Evolutionary conservation across 2,329 filamentous ascomycete species (phyloP), one percentile per base, ranked within the genome.

Genomic region (Diaporthe sp.): DNA sequence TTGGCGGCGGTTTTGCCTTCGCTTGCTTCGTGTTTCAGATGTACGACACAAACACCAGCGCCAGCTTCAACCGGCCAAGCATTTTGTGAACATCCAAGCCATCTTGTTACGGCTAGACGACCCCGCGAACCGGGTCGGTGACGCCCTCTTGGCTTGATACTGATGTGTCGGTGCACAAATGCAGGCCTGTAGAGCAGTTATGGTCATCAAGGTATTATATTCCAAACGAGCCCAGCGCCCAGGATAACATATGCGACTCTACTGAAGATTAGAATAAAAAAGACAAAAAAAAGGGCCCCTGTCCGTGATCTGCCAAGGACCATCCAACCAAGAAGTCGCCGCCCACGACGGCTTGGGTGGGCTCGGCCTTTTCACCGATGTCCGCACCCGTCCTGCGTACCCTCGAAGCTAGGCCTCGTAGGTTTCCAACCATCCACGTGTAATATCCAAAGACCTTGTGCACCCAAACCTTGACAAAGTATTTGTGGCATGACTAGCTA

Each of bases 1-100:
- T 40, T 68, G 64, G 47, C 64, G 64, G 64, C 64, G 47, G 64
- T 68, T 68, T 68, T 68, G 64, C 47, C 47, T 68, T 68, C 33
- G 64, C 45, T 68, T 40, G 45, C 47, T 47, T 54, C n/a, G 47
- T 54, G 64, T 68, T 68, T 68, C 64, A 68, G 47, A 35, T 68
- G 64, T 40, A 54, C n/a, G 22, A 68, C 64, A 54, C 45, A 54
- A 40, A 40, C 47, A 52, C 28, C 22, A 38, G 38, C 47, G 33
- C 64, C 47, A 38, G n/a, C 64, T 40, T 38, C 33, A 40, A n/a
- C n/a, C 30, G 10, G 45, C 64, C 47, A 68, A 68, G 64, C 33
- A 33, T 22, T 15, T 47, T n/a, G 47, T 28, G 22, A 12, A 54
- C 33, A 25, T 25, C 61, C 61, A 67, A 52, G 64, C 30, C 45